Evolutionary conservation across 2,329 filamentous ascomycete species (phyloP).

Genomic region (Golovinomyces cichoracearum): DNA sequence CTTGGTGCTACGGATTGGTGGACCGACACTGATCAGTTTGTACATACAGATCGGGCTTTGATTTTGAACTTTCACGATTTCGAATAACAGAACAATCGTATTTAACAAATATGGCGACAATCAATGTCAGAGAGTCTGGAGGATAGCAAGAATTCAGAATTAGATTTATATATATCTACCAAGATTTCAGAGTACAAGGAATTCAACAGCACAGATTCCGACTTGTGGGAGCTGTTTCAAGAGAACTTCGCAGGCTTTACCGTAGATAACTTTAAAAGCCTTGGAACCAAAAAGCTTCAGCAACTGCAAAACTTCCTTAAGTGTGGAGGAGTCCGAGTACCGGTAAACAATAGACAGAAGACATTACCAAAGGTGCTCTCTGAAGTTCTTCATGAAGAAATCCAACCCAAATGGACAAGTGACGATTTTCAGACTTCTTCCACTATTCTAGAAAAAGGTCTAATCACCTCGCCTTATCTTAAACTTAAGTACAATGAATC

Average conservation of each 20-base stretch:
- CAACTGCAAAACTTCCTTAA: background rate
- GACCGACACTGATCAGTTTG: too few species aligned
- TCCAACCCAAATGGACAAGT: background rate
- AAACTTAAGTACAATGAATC: background rate
- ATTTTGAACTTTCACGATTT: too few species aligned
- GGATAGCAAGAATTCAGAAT: background rate
- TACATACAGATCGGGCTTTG: too few species aligned
- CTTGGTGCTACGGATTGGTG: too few species aligned
- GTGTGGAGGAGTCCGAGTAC: background rate
- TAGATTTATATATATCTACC: background rate
- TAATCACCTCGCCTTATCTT: background rate
- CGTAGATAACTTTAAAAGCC: background rate
- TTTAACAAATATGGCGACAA: too few species aligned
- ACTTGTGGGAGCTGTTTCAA: slow-evolving; percentile 1
- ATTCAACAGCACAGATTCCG: background rate
- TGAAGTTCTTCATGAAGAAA: background rate
- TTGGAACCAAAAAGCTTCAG: background rate
- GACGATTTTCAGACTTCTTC: background rate
- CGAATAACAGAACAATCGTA: too few species aligned
- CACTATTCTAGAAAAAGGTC: background rate
- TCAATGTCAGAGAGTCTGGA: too few species aligned
- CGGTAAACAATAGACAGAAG: background rate
- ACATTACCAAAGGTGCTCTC: background rate
- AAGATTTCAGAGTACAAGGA: background rate
- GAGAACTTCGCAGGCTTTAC: background rate